These are phyloP conservation scores for Vanilla planifolia DNA, from an alignment of 106 monocot genomes.

Conservation along the genomic window DNA sequence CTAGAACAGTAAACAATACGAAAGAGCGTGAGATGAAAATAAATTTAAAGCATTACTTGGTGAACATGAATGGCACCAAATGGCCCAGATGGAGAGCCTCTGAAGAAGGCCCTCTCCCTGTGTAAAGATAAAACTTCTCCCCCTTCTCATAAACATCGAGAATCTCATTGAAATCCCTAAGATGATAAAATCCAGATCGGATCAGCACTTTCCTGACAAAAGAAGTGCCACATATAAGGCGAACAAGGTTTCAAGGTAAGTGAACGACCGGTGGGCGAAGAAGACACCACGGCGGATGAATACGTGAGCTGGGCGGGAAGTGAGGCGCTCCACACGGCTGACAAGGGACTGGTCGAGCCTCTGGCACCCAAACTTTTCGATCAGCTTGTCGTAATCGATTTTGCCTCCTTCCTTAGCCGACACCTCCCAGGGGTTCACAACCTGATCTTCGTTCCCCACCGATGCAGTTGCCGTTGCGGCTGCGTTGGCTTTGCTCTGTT, in stretches of 20 bases:
- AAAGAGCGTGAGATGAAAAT: no score
- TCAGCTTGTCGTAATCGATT: slow-evolving; percentile 98
- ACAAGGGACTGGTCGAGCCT: slow-evolving; percentile 50
- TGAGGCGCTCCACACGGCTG: slow-evolving; percentile 71
- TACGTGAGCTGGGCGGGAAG: slow-evolving; percentile 68
- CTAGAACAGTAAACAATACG: no score
- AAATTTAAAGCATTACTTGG: slow-evolving; percentile 40
- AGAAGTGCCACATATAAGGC: neutral
- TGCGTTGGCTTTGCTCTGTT: neutral
- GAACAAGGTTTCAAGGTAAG: neutral
- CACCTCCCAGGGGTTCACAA: slow-evolving; percentile 95
- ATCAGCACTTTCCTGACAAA: neutral
- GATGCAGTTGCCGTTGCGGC: neutral
- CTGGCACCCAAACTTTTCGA: slow-evolving; percentile 96
- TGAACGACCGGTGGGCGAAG: slow-evolving; percentile 79
- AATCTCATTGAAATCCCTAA: slow-evolving; percentile 83
- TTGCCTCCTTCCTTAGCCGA: slow-evolving; percentile 79
- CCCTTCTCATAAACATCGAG: slow-evolving; percentile 87
- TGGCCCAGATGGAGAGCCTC: slow-evolving; percentile 94
- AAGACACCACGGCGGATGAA: slow-evolving; percentile 98
- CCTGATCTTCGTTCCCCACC: slow-evolving; percentile 40
- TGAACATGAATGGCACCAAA: slow-evolving; percentile 98
- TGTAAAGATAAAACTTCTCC: slow-evolving; percentile 90
- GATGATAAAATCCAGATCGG: neutral
- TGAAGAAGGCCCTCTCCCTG: slow-evolving; percentile 90